phyloP scores from a whole-genome alignment of 1,139 yeast species.

The Taiozyma onychis region DNA sequence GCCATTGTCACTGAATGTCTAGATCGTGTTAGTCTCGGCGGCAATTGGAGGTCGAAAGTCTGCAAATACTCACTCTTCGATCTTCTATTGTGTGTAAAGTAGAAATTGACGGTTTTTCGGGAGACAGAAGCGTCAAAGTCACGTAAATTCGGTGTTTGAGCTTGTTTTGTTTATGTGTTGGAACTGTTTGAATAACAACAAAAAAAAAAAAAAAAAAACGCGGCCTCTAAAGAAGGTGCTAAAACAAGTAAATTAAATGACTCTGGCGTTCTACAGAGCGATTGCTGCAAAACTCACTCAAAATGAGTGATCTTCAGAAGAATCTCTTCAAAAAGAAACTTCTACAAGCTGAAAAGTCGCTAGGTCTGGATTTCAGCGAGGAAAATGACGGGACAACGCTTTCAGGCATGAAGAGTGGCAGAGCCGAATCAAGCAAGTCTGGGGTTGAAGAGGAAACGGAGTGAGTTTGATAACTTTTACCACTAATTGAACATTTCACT shows the following conservation, averaged over 20 bases:
- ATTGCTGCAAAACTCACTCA: background rate
- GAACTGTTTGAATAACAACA: background rate
- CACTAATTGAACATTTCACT: background rate
- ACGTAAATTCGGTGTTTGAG: background rate
- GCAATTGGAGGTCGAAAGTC: background rate
- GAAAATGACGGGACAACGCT: conserved; percentile 16
- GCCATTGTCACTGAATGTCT: conserved; percentile 1
- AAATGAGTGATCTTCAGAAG: conserved; percentile 18
- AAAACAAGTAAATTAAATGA: no score
- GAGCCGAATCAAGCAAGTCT: background rate
- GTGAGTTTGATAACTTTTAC: background rate
- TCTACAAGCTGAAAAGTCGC: conserved; percentile 33
- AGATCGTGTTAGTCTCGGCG: background rate
- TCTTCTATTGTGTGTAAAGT: background rate
- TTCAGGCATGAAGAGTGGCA: conserved; percentile 4
- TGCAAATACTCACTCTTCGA: background rate
- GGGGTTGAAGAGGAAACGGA: background rate
- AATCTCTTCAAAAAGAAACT: conserved; percentile 35
- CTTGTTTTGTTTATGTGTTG: background rate
- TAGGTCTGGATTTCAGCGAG: conserved; percentile 35
- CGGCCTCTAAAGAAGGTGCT: background rate
- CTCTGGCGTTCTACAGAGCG: background rate
- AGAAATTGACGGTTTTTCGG: background rate
- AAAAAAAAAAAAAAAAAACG: background rate
- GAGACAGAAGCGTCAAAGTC: background rate